Conservation (phyloP, 768 basidiomycete species). For the Crepidotus variabilis region DNA sequence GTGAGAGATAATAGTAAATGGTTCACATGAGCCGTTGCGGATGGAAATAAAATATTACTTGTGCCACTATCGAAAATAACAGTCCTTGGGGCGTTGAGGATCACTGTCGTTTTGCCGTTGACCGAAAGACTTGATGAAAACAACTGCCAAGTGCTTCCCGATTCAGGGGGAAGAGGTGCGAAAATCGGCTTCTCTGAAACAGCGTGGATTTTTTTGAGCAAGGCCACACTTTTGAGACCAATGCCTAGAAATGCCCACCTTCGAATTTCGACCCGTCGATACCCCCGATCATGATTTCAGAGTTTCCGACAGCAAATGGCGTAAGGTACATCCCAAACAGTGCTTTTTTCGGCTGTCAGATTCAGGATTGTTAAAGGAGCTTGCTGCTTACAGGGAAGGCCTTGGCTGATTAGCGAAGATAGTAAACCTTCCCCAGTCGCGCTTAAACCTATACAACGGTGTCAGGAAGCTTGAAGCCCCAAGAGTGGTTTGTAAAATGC, state of each 20-base stretch:
- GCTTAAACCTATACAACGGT: constrained; percentile 39
- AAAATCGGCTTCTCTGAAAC: constrained; percentile 37
- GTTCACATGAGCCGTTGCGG: constrained; percentile 42
- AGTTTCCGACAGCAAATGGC: constrained; percentile 40
- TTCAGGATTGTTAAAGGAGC: background rate
- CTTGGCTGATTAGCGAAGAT: constrained; percentile 39
- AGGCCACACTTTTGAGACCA: too few species aligned
- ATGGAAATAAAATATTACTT: constrained; percentile 50
- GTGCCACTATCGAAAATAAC: constrained; percentile 60
- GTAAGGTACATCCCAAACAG: constrained; percentile 51
- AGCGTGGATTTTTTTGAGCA: too few species aligned
- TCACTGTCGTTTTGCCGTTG: constrained; percentile 46
- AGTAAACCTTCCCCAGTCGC: constrained; percentile 49
- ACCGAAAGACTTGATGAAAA: constrained; percentile 43
- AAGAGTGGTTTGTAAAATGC: constrained; percentile 4
- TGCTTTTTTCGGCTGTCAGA: constrained; percentile 23
- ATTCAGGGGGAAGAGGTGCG: constrained; percentile 34
- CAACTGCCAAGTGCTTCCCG: constrained; percentile 41
- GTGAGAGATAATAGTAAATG: constrained; percentile 3
- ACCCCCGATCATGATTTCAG: constrained; percentile 52
- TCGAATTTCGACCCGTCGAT: constrained; percentile 49
- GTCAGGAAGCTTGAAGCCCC: too few species aligned
- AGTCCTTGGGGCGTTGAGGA: constrained; percentile 34
- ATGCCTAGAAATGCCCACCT: too few species aligned
- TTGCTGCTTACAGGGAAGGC: constrained; percentile 41